Evolutionary conservation across 2,329 filamentous ascomycete genomes (phyloP).

Genomic region (Cordyceps militaris): DNA sequence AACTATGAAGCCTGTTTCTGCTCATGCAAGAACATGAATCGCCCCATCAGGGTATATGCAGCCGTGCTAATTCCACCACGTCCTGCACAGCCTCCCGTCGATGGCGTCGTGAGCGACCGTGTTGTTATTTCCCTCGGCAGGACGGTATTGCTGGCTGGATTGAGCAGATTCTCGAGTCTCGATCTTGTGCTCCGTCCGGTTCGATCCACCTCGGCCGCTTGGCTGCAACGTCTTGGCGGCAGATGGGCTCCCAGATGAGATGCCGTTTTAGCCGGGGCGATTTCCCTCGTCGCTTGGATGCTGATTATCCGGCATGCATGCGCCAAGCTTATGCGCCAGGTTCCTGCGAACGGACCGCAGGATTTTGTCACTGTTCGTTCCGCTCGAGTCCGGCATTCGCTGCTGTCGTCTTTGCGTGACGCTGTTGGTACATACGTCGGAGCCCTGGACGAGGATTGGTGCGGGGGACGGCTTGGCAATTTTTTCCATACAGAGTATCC

Average conservation of each 20-base stretch:
- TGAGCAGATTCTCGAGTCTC: slow-evolving; percentile 1
- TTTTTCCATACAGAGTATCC: too few species aligned
- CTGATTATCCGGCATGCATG: background rate
- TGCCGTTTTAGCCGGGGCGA: background rate
- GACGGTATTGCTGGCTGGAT: background rate
- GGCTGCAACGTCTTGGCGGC: background rate
- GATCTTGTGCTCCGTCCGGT: background rate
- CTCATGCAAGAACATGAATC: background rate
- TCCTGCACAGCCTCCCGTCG: background rate
- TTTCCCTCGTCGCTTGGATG: background rate
- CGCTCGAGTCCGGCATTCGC: background rate
- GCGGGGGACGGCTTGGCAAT: too few species aligned
- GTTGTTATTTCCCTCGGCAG: background rate
- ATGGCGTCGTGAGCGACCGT: too few species aligned
- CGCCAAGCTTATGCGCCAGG: background rate
- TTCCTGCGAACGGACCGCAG: background rate
- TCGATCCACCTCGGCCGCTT: background rate
- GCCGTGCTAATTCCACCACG: background rate
- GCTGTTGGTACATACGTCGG: background rate
- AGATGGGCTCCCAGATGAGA: background rate
- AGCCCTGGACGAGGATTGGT: too few species aligned
- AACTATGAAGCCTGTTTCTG: background rate
- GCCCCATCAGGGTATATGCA: slow-evolving; percentile 2
- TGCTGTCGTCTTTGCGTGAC: background rate
- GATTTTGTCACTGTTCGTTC: background rate